Base-by-base conservation (phyloP, 2,329 filamentous ascomycete genomes). In the Plenodomus lindquistii region DNA sequence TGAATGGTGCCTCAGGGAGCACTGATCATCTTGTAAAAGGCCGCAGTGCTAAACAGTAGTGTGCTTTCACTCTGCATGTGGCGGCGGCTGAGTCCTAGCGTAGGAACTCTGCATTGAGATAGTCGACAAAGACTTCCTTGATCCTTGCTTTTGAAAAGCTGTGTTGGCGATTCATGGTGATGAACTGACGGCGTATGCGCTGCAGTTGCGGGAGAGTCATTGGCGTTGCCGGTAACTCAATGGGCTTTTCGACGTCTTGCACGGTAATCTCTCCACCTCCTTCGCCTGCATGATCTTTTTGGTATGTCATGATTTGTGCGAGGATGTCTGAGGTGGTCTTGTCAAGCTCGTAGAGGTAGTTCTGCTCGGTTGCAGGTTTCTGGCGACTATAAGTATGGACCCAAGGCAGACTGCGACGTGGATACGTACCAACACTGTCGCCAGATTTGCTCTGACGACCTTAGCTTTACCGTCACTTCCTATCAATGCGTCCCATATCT, bases 271-370 rank as follows among this genome's bases (percentile, higher is more conserved):
- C 78, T 17, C 80, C 81, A 7, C 84, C 84, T 19, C 79, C 82
- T 53, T 88, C 86, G 1, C 79, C 81, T 7, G 74, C 68, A 44
- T 90, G 85, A 47, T 84, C 79, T 51, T 82, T 80, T 67, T 88
- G 83, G 75, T 84, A 85, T 40, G 87, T 83, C 47, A 88, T 72
- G 31, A 95, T 85, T 46, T 79, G 79, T 59, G 84, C 83, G 44
- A 94, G 81, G 22, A 95, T 82, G 44, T 87, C 87, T 59, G 91
- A 89, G 7, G 89, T 93, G 66, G 85, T 85, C 55, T 84, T 84
- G 71, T 95, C 90, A 19, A 95, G 78, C 50, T 90, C 81, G 68
- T 94, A 91, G 43, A 95, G 78, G 68, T 91, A 92, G 65, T 92
- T 87, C 46, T 82, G 77, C 63, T 81, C 79, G 0, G 66, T 85